These are phyloP conservation scores for Discostella stelligera DNA, from an alignment of 352 stramenopile species.

Conservation along the genomic window DNA sequence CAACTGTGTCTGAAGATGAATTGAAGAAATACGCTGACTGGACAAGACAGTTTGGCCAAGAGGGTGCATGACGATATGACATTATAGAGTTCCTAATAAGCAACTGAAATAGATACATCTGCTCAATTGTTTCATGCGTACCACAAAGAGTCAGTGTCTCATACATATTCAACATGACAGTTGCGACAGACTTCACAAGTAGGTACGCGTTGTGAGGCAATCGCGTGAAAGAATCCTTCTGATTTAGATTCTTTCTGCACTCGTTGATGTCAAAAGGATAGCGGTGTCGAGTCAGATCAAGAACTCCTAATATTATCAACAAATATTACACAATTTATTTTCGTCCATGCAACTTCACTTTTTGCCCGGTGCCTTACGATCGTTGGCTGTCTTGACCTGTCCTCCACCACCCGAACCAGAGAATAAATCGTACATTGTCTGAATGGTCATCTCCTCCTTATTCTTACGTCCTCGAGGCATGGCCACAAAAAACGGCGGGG, in stretches of 20 bases:
- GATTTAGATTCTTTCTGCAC: too few relatives aligned
- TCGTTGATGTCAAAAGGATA: too few relatives aligned
- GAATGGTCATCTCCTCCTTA: conserved; percentile 63
- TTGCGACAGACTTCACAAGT: too few relatives aligned
- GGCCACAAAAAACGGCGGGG: conserved; percentile 60
- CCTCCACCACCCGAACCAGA: conserved; percentile 54
- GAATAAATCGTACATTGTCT: conserved; percentile 69
- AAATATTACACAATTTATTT: background rate
- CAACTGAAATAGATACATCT: too few relatives aligned
- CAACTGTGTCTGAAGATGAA: conserved; percentile 94
- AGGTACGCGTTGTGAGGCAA: too few relatives aligned
- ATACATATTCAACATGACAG: too few relatives aligned
- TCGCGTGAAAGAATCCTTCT: too few relatives aligned
- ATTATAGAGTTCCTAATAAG: background rate
- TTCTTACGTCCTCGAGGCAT: conserved; percentile 52
- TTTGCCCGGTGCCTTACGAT: conserved; percentile 64
- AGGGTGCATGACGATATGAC: conserved; percentile 81
- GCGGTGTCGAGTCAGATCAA: background rate
- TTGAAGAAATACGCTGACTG: conserved; percentile 97
- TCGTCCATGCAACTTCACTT: conserved; percentile 4
- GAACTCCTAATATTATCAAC: background rate
- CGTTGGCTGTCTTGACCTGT: conserved; percentile 63
- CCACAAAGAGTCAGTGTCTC: too few relatives aligned
- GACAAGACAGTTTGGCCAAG: conserved; percentile 98
- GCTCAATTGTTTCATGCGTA: too few relatives aligned